Evolutionary conservation across 164 flowering plant genomes (phyloP), one percentile per base, ranked within the genome.

Genomic region (Umbellularia californica): DNA sequence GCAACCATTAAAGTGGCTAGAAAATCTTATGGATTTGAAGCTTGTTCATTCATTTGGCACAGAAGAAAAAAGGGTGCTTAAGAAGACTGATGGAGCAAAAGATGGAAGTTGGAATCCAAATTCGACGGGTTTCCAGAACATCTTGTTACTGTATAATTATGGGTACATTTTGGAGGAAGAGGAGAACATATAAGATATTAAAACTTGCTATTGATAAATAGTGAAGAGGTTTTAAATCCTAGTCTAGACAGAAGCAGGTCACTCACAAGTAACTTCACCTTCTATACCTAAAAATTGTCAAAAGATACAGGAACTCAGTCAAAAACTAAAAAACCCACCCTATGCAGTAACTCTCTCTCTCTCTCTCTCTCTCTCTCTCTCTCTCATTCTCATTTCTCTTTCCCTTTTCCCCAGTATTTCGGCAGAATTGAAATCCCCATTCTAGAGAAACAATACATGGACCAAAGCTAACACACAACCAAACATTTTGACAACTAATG

Each of bases 171-270:
- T 23, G 47, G 19, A 12, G 55, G 71, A 35, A 69, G 5, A 9
- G 35, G 27, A 69, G 27, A 47, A 25, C 68, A 23, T 28, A 20
- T 69, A 22, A 23, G 6, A 69, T 35, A 47, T n/a, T 23, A 51
- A 66, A 30, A 52, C 28, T 47, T 62, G 24, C 33, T 65, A 30
- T 70, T 30, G 67, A 58, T 68, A 77, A 50, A 69, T 23, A 41
- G 68, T 23, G 73, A 70, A 74, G 62, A 68, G 58, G 64, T 47
- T 63, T 52, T 82, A 75, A 81, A 78, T 79, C 79, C 65, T 82
- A 84, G 78, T 83, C 71, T 77, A 75, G 66, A 25, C 15, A 15
- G 7, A 55, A 55, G 60, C 60, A 55, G 60, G n/a, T 3, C 20
- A 55, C 5, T 20, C 60, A 41, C 60, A 55, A 15, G 20, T 14